These are phyloP conservation scores for Groenewaldozyma tartarivorans DNA, from an alignment of 805 yeast species.

Conservation along the genomic window DNA sequence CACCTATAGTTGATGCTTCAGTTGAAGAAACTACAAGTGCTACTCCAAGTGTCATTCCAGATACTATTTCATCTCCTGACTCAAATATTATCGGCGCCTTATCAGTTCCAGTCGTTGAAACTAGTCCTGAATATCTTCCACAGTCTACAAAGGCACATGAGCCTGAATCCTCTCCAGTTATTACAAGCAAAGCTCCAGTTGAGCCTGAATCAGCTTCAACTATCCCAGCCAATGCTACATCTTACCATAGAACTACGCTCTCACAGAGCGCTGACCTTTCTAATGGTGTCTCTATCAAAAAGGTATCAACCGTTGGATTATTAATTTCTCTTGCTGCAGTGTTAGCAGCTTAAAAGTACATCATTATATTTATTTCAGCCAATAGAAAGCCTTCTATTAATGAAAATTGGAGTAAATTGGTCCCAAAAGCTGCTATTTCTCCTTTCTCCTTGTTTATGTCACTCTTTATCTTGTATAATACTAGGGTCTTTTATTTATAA, in stretches of 20 bases:
- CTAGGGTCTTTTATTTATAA: too few relatives aligned
- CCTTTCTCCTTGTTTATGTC: too few relatives aligned
- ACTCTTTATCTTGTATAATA: too few relatives aligned
- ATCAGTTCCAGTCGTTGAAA: conserved; percentile 1
- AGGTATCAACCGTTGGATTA: too few relatives aligned
- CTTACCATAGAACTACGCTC: conserved; percentile 10
- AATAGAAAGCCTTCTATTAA: too few relatives aligned
- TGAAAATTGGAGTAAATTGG: too few relatives aligned
- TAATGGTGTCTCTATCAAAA: conserved; percentile 6
- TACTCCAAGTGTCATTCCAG: neutral
- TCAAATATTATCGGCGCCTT: neutral
- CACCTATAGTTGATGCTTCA: conserved; percentile 6
- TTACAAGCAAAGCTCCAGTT: conserved; percentile 11
- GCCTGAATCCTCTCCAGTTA: neutral
- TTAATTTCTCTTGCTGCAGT: too few relatives aligned
- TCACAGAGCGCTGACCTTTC: conserved; percentile 2
- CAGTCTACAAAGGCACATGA: neutral
- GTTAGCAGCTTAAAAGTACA: too few relatives aligned
- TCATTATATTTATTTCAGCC: too few relatives aligned
- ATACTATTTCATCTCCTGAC: neutral
- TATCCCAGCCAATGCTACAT: conserved; percentile 9
- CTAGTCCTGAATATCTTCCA: neutral
- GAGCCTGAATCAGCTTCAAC: conserved; percentile 14
- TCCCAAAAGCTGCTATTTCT: too few relatives aligned
- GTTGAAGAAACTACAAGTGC: neutral